phyloP scores from a whole-genome alignment of 2,329 filamentous ascomycete species.

The Truncatella angustata region DNA sequence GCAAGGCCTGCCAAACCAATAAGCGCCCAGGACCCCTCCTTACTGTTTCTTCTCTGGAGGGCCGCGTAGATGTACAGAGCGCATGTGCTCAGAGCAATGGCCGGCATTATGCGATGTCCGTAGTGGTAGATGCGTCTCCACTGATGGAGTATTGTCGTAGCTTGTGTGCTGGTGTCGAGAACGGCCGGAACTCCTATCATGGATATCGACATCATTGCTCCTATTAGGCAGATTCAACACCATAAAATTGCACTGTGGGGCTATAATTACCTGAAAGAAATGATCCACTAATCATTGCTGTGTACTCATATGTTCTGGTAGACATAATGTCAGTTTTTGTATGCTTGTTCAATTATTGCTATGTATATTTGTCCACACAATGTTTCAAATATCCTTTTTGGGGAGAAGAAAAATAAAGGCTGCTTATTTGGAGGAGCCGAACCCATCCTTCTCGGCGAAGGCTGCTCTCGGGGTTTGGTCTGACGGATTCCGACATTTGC shows the following conservation, averaged over 20 bases:
- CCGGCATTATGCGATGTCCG: constrained; percentile 27
- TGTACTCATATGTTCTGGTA: no score
- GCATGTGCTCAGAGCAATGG: constrained; percentile 18
- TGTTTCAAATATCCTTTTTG: no score
- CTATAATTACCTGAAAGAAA: not conserved
- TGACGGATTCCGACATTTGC: not conserved
- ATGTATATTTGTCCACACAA: no score
- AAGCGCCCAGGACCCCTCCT: constrained; percentile 17
- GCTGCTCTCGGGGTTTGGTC: not conserved
- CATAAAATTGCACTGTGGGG: not conserved
- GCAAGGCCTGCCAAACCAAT: constrained; percentile 19
- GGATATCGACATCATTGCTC: constrained; percentile 19
- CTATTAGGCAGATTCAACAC: not conserved
- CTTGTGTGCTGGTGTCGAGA: constrained; percentile 24
- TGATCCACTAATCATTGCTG: not conserved
- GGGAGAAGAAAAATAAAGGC: no score
- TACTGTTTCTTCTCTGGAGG: constrained; percentile 3
- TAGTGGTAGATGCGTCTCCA: constrained; percentile 33
- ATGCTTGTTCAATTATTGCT: no score
- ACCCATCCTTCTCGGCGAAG: no score
- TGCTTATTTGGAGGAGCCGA: no score
- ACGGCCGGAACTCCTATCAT: constrained; percentile 29
- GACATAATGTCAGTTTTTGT: no score
- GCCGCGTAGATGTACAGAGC: not conserved
- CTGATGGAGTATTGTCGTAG: constrained; percentile 25